A percentile compares a stretch with the other conserved stretches of the same genome.
These are phyloP conservation scores for Leucocoprinus sp. DNA, from an alignment of 768 basidiomycete genomes.

Conservation along the genomic window DNA sequence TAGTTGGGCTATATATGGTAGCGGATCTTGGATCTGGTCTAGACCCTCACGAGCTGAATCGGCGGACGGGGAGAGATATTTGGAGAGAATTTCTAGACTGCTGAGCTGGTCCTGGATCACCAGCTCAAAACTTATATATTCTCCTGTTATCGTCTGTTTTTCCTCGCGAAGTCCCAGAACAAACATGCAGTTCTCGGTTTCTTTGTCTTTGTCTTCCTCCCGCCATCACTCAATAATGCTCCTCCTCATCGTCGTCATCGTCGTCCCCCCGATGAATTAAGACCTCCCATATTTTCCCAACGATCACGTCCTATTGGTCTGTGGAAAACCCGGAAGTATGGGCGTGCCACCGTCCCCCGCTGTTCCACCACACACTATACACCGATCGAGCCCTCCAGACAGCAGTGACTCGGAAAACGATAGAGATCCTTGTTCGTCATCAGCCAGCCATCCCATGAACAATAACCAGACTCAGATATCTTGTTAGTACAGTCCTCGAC, in stretches of 20 bases:
- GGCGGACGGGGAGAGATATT: too few relatives aligned
- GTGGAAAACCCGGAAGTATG: slow-evolving; percentile 36
- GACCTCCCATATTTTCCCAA: background rate
- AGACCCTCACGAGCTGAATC: too few relatives aligned
- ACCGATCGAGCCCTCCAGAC: slow-evolving; percentile 7
- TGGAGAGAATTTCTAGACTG: slow-evolving; percentile 11
- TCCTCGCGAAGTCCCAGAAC: background rate
- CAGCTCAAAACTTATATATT: slow-evolving; percentile 9
- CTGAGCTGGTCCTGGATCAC: slow-evolving; percentile 3
- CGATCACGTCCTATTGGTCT: slow-evolving; percentile 31
- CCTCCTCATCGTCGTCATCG: too few relatives aligned
- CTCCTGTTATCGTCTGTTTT: slow-evolving; percentile 12
- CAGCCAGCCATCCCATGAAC: background rate
- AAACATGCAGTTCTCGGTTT: slow-evolving; percentile 22
- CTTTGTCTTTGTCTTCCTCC: slow-evolving; percentile 16
- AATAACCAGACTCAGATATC: slow-evolving; percentile 7
- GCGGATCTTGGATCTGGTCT: slow-evolving; percentile 11
- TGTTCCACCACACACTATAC: slow-evolving; percentile 9
- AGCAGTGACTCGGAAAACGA: slow-evolving; percentile 5
- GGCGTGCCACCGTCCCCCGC: slow-evolving; percentile 15
- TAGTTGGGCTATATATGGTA: slow-evolving; percentile 18
- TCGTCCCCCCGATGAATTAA: slow-evolving; percentile 14
- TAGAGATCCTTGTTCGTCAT: slow-evolving; percentile 8
- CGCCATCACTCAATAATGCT: slow-evolving; percentile 12
- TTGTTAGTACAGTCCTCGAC: slow-evolving; percentile 12